Evolutionary conservation across 2,329 filamentous ascomycete species (phyloP).

Genomic region (Thielaviopsis ethacetica): DNA sequence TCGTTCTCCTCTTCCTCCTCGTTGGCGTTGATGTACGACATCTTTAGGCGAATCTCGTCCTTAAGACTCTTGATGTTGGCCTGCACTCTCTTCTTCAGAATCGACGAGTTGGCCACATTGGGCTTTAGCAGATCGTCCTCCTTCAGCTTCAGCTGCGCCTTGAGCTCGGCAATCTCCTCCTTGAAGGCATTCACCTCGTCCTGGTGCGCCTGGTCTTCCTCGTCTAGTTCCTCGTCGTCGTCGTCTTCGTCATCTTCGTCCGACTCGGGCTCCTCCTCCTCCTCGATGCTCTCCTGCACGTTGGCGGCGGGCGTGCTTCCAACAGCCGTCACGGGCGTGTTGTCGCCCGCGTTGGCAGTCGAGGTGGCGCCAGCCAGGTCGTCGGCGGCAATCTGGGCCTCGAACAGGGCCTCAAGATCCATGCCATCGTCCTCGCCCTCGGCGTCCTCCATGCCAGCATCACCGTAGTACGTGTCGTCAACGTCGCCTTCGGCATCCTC

Average conservation of each 20-base stretch:
- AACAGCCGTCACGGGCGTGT: slow-evolving; percentile 29
- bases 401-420: slow-evolving; percentile 38
- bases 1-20: slow-evolving; percentile 13
- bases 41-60: slow-evolving; percentile 29
- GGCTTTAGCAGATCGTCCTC: slow-evolving; percentile 26
- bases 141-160: slow-evolving; percentile 31
- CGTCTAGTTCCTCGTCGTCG: slow-evolving; percentile 36
- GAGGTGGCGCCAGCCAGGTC: slow-evolving; percentile 25
- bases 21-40: slow-evolving; percentile 23
- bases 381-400: slow-evolving; percentile 31
- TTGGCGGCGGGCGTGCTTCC: slow-evolving; percentile 27
- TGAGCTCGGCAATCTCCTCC: slow-evolving; percentile 36
- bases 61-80: slow-evolving; percentile 31
- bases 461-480: slow-evolving; percentile 22
- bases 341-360: slow-evolving; percentile 25
- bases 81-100: slow-evolving; percentile 34
- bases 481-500: slow-evolving; percentile 31
- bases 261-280: slow-evolving; percentile 28
- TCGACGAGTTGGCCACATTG: slow-evolving; percentile 24
- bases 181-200: slow-evolving; percentile 38
- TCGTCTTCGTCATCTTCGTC: slow-evolving; percentile 32
- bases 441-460: slow-evolving; percentile 47
- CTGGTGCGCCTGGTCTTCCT: slow-evolving; percentile 32
- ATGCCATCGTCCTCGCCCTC: slow-evolving; percentile 35
- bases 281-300: slow-evolving; percentile 29